Base-by-base conservation (phyloP, 1,139 yeast genomes). In the Hanseniaspora gamundiae region DNA sequence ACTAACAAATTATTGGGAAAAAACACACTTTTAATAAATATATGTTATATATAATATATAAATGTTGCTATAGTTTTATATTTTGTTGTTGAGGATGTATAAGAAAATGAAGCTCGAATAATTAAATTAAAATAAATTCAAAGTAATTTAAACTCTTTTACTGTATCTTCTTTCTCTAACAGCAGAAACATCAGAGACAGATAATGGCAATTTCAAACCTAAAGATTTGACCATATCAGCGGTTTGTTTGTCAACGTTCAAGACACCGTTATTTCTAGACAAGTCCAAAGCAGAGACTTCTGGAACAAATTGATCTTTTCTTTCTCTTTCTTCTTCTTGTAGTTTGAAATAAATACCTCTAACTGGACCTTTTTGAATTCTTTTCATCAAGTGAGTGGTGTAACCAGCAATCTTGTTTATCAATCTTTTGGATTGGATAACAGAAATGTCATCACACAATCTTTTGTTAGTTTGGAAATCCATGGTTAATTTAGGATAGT, bases 351-450 rank as follows among this genome's bases (percentile, higher is more conserved):
- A 91, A 64, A 91, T 93, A 79, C 99, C 99, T 82, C 97, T 88
- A 65, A 91, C 99, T 78, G 99, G 98, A 69, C 99, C 99, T 81
- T 91, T 91, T 77, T 93, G 98, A 69, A 91, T 91, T 80, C 99
- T 88, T 82, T 86, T 88, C 98, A 91, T 93, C 75, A 91, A 82
- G 76, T 91, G 99, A 68, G 98, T 91, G 75, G 98, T 91, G 95
- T 88, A 91, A 71, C 99, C 99, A 71, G 99, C 98, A 69, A 91
- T 93, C 87, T 91, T 91, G 93, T 93, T 93, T 81, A 98, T 91
- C 73, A 93, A 84, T 78, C 98, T 88, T 85, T 93, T 93, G 67
- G 98, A 86, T 74, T 93, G 96, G 70, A 93, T 93, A 73, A 85
- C 88, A 64, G 99, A 98, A 66, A 93, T 86, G 74, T 93, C 96